Evolutionary conservation across 2,329 filamentous ascomycete genomes (phyloP).

Genomic region (Calonectria hawksworthii): DNA sequence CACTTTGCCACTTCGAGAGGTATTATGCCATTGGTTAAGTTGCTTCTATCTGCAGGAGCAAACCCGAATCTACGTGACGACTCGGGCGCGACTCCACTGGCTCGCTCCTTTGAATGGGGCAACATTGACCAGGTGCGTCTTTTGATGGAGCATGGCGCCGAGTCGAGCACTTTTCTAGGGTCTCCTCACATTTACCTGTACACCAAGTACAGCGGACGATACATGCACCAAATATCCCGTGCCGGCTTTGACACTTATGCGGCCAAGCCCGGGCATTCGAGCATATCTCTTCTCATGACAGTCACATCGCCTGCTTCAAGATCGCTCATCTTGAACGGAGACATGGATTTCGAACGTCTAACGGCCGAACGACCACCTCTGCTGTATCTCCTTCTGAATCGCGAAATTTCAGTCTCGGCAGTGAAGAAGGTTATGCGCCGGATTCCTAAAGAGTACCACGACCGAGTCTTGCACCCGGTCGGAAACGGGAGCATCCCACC

Average conservation of each 20-base stretch:
- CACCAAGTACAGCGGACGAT: background rate
- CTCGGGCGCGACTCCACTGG: conserved; percentile 25
- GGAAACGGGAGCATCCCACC: background rate
- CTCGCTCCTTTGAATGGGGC: conserved; percentile 1
- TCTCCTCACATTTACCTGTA: background rate
- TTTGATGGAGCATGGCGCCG: conserved; percentile 33
- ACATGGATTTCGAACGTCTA: conserved; percentile 38
- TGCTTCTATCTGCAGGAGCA: conserved; percentile 38
- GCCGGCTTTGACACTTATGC: conserved; percentile 34
- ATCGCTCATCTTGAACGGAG: conserved; percentile 29
- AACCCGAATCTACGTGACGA: conserved; percentile 31
- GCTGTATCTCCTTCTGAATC: conserved; percentile 3
- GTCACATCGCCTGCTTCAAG: background rate
- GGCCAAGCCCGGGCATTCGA: background rate
- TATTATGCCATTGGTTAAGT: background rate
- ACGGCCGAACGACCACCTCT: conserved; percentile 31
- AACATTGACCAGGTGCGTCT: conserved; percentile 9
- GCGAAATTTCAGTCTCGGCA: background rate
- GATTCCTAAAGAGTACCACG: conserved; percentile 28
- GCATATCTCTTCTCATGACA: conserved; percentile 24
- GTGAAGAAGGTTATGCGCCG: conserved; percentile 36
- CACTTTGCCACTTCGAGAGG: conserved; percentile 21
- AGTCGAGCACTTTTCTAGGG: conserved; percentile 20
- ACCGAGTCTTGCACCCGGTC: conserved; percentile 29
- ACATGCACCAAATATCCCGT: conserved; percentile 17